Evolutionary conservation across 2,329 filamentous ascomycete genomes (phyloP), one percentile per base, ranked within the genome.

Genomic region (Colletotrichum tanaceti): DNA sequence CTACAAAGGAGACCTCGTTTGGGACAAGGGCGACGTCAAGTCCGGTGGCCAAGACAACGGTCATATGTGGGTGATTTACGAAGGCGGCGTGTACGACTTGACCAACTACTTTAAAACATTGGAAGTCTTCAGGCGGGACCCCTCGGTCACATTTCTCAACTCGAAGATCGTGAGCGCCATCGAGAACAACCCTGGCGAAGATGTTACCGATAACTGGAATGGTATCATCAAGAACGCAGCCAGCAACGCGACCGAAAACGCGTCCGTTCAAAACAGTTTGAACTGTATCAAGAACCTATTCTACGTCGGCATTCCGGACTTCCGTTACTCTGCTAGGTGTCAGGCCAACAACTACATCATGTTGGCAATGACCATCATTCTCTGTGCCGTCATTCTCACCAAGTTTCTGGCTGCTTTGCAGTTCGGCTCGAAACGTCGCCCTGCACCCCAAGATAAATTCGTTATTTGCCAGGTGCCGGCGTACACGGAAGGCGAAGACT

Each of bases 381-480:
- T 99, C 62, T 93, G 91, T 76, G 70, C 86, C 1, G 92, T 98
- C 70, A 94, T 98, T 72, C 76, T 90, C 58, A 82, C 92, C 81
- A 99, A 98, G 80, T 99, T 99, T 82, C 79, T 99, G 75, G 90
- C 96, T 60, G 96, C 96, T 14, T 86, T 99, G 49, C 96, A 98
- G 75, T 93, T 99, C 70, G 94, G 95, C 53, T 94, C 94, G 5
- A 98, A 98, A 83, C 89, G 93, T 68, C 90, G 93, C 20, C 96
- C 96, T 3, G 87, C 92, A 6, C 92, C 94, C 44, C 96, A 98
- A 79, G 96, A 99, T 80, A 99, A 98, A 78, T 99, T 99, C 75
- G 94, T 99, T 74, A 98, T 99, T 73, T 98, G 96, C 80, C 94
- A 98, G 79, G 94, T 99, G 39, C 96, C 96, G 11, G 96, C 96